phyloP scores from a whole-genome alignment of 2,329 filamentous ascomycete species.

The Aspergillus costaricaensis region DNA sequence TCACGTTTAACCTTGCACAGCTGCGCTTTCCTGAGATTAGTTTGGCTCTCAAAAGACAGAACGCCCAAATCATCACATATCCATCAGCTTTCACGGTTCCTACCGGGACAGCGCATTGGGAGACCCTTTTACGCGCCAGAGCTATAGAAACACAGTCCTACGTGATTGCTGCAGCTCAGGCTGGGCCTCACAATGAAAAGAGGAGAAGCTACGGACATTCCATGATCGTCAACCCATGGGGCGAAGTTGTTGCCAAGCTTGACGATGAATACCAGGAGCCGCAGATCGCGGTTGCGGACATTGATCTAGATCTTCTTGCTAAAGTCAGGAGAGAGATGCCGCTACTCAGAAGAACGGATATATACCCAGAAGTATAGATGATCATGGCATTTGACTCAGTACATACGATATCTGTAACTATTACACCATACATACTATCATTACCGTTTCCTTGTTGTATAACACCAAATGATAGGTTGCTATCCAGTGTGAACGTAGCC shows the following conservation, averaged over 20 bases:
- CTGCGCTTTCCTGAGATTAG: conserved; percentile 78
- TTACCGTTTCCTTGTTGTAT: neutral
- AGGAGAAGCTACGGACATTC: conserved; percentile 82
- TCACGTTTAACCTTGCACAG: conserved; percentile 29
- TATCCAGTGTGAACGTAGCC: neutral
- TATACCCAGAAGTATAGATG: conserved; percentile 48
- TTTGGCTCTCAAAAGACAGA: conserved; percentile 64
- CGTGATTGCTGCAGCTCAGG: conserved; percentile 83
- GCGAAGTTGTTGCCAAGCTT: conserved; percentile 68
- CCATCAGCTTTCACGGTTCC: conserved; percentile 88
- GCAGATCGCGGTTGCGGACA: conserved; percentile 53
- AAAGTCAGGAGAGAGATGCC: conserved; percentile 60
- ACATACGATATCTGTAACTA: neutral
- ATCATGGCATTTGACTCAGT: neutral
- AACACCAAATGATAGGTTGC: neutral
- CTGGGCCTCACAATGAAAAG: conserved; percentile 72
- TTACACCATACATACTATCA: neutral
- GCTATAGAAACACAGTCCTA: conserved; percentile 90
- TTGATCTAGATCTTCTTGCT: conserved; percentile 55
- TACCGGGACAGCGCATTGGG: conserved; percentile 86
- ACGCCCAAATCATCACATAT: conserved; percentile 78
- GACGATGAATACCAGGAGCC: conserved; percentile 48
- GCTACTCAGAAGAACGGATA: conserved; percentile 56
- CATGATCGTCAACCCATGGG: conserved; percentile 86
- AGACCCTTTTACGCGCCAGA: conserved; percentile 71